Percentiles rank a stretch among this genome's conserved stretches.
These are phyloP conservation scores for Yamadazyma membranifaciens DNA, from an alignment of 1,139 yeast genomes.

Conservation along the genomic window DNA sequence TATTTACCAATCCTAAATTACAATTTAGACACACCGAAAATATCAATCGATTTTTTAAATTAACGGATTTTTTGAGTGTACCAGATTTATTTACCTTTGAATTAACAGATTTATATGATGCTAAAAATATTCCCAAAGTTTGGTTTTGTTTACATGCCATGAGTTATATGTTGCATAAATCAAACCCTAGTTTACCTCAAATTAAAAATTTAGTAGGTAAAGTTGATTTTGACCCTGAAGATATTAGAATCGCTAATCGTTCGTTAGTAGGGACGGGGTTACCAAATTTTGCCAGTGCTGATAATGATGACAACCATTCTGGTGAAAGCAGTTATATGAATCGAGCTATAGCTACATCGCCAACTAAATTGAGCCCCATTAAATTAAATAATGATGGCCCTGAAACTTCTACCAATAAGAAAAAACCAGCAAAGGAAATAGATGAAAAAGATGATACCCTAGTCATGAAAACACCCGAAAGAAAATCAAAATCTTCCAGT, in stretches of 20 bases:
- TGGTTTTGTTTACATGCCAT: slow-evolving; percentile 92
- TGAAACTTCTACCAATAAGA: neutral
- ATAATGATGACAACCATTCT: slow-evolving; percentile 21
- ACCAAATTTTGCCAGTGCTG: slow-evolving; percentile 60
- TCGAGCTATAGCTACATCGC: slow-evolving; percentile 17
- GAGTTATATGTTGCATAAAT: slow-evolving; percentile 60
- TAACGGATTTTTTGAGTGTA: slow-evolving; percentile 67
- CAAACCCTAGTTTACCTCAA: slow-evolving; percentile 55
- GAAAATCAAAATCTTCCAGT: neutral
- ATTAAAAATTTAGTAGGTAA: slow-evolving; percentile 65
- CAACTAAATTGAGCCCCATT: slow-evolving; percentile 9
- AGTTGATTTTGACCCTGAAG: slow-evolving; percentile 62
- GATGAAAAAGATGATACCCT: neutral
- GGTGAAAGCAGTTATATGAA: slow-evolving; percentile 25
- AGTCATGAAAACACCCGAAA: slow-evolving; percentile 5
- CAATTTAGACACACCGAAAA: slow-evolving; percentile 93
- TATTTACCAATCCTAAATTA: slow-evolving; percentile 45
- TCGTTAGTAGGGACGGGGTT: slow-evolving; percentile 60
- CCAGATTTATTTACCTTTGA: slow-evolving; percentile 90
- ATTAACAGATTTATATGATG: slow-evolving; percentile 88
- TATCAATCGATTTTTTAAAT: slow-evolving; percentile 77
- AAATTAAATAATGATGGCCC: neutral
- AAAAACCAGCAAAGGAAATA: neutral
- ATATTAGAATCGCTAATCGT: slow-evolving; percentile 65
- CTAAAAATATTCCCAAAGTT: slow-evolving; percentile 90